A percentile compares a stretch with the other conserved stretches of the same genome.
phyloP scores from a whole-genome alignment of 805 yeast species.

The Wickerhamiella cacticola region DNA sequence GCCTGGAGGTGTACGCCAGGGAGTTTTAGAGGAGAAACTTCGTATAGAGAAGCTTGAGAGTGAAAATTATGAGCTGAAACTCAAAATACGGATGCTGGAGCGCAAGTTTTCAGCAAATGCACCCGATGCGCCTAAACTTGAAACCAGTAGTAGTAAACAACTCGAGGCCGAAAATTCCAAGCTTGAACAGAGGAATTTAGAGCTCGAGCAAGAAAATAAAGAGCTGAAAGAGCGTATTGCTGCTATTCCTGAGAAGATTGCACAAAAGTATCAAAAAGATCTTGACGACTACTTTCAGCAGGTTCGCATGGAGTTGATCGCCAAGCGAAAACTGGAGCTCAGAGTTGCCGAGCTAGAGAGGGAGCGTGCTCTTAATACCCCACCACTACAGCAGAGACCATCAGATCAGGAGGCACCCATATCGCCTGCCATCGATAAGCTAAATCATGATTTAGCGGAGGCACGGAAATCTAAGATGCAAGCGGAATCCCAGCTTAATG shows the following conservation, averaged over 20 bases:
- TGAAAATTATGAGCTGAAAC: conserved; percentile 5
- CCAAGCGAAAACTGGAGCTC: neutral
- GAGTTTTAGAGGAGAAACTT: conserved; percentile 1
- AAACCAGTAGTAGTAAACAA: neutral
- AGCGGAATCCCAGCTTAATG: neutral
- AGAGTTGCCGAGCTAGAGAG: neutral
- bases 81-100: neutral
- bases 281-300: conserved; percentile 1
- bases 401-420: neutral
- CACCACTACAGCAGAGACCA: neutral
- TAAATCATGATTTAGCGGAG: neutral
- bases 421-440: neutral
- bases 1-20: neutral
- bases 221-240: neutral
- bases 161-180: neutral
- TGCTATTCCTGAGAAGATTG: neutral
- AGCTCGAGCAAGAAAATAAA: neutral
- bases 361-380: neutral
- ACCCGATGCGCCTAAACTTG: neutral
- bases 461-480: neutral
- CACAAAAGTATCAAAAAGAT: neutral
- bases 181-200: neutral
- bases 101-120: neutral
- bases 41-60: neutral
- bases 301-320: neutral